Conservation (phyloP, 495 filamentous ascomycete species). For the Penicillium lividum region DNA sequence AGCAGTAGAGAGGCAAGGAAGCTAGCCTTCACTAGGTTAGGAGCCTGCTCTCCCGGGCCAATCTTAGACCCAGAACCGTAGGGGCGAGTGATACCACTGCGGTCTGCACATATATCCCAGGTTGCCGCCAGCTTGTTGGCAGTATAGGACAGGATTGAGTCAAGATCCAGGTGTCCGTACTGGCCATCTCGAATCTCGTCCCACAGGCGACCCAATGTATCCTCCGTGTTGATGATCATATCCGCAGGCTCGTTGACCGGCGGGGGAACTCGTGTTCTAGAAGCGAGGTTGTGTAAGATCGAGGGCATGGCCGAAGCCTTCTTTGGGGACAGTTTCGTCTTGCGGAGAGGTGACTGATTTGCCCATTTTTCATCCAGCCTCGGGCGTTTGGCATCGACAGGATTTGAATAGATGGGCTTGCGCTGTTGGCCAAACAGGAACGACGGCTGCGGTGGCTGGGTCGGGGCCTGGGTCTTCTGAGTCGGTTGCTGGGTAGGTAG, state of each 20-base stretch:
- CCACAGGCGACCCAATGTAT: slow-evolving; percentile 47
- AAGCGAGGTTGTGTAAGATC: slow-evolving; percentile 46
- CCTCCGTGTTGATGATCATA: slow-evolving; percentile 48
- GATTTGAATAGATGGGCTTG: slow-evolving; percentile 46
- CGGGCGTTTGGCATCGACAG: slow-evolving; percentile 45
- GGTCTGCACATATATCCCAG: slow-evolving; percentile 58
- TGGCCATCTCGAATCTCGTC: slow-evolving; percentile 56
- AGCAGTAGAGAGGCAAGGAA: slow-evolving; percentile 72
- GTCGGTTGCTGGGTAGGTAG: neutral
- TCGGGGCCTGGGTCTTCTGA: slow-evolving; percentile 1
- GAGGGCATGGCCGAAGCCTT: slow-evolving; percentile 52
- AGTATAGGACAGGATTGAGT: slow-evolving; percentile 55
- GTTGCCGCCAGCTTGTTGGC: slow-evolving; percentile 55
- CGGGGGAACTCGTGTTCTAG: slow-evolving; percentile 30
- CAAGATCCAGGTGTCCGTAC: slow-evolving; percentile 55
- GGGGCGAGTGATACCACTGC: slow-evolving; percentile 45
- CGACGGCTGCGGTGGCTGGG: neutral
- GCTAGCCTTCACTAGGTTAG: slow-evolving; percentile 66
- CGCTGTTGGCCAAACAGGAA: slow-evolving; percentile 20
- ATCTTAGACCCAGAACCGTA: slow-evolving; percentile 53
- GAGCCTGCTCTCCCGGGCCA: slow-evolving; percentile 61
- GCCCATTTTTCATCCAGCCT: slow-evolving; percentile 47
- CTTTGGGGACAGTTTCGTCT: slow-evolving; percentile 43
- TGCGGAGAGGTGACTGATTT: slow-evolving; percentile 38
- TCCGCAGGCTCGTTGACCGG: slow-evolving; percentile 44